phyloP scores from a whole-genome alignment of 2,329 filamentous ascomycete species.

The Pseudovirgaria hyperparasitica region DNA sequence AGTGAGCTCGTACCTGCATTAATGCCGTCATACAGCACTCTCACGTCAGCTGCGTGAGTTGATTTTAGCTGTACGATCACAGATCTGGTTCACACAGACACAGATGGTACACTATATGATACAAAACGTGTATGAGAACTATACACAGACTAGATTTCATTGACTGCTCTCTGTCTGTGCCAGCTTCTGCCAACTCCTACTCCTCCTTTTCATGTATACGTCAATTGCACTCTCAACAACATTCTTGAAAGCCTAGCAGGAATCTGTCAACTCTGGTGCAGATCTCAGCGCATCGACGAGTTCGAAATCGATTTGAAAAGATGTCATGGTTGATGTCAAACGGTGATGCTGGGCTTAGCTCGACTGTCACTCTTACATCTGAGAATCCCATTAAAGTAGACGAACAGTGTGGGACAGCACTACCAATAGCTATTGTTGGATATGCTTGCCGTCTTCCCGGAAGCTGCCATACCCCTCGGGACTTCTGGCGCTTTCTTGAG shows the following conservation, averaged over 20 bases:
- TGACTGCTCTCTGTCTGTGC: too few species aligned
- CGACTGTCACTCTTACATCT: background rate
- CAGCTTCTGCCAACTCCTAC: too few species aligned
- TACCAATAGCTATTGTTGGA: slow-evolving; percentile 7
- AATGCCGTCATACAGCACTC: slow-evolving; percentile 5
- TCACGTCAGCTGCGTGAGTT: too few species aligned
- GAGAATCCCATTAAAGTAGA: too few species aligned
- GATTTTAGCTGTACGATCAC: too few species aligned
- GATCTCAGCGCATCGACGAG: slow-evolving; percentile 6
- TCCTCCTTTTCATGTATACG: too few species aligned
- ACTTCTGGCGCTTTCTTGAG: slow-evolving; percentile 12
- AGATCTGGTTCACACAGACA: too few species aligned
- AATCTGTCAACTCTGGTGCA: slow-evolving; percentile 4
- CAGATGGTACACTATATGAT: too few species aligned
- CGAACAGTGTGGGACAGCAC: too few species aligned
- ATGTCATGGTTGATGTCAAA: background rate
- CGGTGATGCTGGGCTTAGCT: background rate
- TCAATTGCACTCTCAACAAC: slow-evolving; percentile 5
- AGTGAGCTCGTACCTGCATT: slow-evolving; percentile 6
- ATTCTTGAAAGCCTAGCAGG: slow-evolving; percentile 7
- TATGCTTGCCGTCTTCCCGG: slow-evolving; percentile 7
- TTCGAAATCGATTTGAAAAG: background rate
- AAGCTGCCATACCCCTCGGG: slow-evolving; percentile 1
- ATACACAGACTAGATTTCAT: too few species aligned
- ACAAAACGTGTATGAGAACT: too few species aligned